Evolutionary conservation across 345 rosid genomes (phyloP).

Genomic region (Lenwebbia sp.): DNA sequence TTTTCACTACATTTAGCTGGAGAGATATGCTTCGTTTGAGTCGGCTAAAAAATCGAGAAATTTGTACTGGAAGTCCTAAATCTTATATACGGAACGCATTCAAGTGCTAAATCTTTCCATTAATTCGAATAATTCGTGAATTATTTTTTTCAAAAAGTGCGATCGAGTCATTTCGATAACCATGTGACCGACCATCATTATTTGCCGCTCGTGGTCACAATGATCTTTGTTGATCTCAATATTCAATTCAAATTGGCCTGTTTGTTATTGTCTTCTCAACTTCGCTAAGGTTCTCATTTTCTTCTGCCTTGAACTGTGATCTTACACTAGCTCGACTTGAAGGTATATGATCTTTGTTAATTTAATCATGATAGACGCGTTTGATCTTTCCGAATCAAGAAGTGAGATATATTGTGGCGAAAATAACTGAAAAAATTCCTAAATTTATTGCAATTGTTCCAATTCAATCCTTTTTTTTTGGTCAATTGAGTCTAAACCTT

Average conservation of each 20-base stretch:
- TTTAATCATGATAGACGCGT: too few species aligned
- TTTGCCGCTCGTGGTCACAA: not conserved
- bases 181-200: not conserved
- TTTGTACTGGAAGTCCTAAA: not conserved
- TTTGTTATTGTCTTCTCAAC: not conserved
- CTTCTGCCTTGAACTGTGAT: not conserved
- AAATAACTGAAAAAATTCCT: too few species aligned
- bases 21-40: too few species aligned
- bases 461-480: too few species aligned
- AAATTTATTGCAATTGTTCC: too few species aligned
- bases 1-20: not conserved
- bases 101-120: not conserved
- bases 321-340: too few species aligned
- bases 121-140: not conserved
- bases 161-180: not conserved
- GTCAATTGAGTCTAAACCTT: too few species aligned
- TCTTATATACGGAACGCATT: not conserved
- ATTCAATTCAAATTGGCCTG: too few species aligned
- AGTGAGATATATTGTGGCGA: too few species aligned
- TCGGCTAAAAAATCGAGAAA: too few species aligned
- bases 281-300: not conserved
- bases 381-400: too few species aligned
- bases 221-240: not conserved
- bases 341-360: not conserved
- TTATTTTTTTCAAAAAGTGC: not conserved